Base-by-base conservation (phyloP, 1,284 basidiomycete genomes). In the Xanthoconium separans region DNA sequence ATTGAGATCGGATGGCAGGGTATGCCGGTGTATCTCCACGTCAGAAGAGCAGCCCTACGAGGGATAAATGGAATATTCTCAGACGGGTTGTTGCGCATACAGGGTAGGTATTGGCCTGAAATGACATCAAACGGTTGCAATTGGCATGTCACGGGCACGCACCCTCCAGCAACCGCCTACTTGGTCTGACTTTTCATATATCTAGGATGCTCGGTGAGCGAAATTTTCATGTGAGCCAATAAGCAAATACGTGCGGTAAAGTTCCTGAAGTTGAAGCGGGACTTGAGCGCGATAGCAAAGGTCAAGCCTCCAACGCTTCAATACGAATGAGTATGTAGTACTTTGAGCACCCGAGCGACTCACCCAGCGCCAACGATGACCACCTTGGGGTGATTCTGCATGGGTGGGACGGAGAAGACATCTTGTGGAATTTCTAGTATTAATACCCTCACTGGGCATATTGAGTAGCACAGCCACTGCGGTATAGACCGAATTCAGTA, bases 11-110 rank as follows among this genome's bases (percentile, higher is more conserved):
- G 61, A 61, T 3, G 70, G 72, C 13, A 68, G 55, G 41, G 65
- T 69, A 56, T 73, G 73, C 63, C 65, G 72, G 47, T 69, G 70
- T 42, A 65, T 58, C 44, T 65, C 59, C 22, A 71, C 61, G 30
- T 71, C 67, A 24, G 58, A 67, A 20, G 61, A 67, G 44, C 64
- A 69, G 22, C 61, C 65, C 63, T 64, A 48, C 24, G 31, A 49
- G 34, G 10, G 16, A 40, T 64, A 29, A 60, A 50, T 2, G 27
- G 45, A 29, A 1, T 11, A 13, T 15, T 31, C n/a, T 18, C 2
- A 18, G 16, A 44, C 13, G 12, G 44, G 2, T 5, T 2, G 16
- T 12, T 31, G 9, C 13, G 27, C 57, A 31, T 63, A 65, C 63
- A 43, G 63, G 63, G 22, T 68, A 68, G 31, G 61, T 65, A 45